These are phyloP conservation scores for Candolleomyces eurysporus DNA, from an alignment of 768 basidiomycete genomes.

Conservation along the genomic window DNA sequence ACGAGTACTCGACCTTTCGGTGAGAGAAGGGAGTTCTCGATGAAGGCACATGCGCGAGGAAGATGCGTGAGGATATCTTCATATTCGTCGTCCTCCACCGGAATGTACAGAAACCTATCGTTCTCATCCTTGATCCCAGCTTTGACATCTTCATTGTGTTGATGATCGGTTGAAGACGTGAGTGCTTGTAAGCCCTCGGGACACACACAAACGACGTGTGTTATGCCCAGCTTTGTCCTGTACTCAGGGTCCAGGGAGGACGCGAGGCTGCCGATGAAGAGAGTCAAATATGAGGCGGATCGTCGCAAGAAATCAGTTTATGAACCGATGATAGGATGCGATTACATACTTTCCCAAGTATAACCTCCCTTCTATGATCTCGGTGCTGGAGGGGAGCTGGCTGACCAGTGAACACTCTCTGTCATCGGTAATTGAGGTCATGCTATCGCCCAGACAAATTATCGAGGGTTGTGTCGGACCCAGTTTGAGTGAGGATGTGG, in stretches of 20 bases:
- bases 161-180: conserved; percentile 37
- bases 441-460: too few relatives aligned
- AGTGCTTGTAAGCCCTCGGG: conserved; percentile 28
- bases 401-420: too few relatives aligned
- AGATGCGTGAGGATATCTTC: conserved; percentile 64
- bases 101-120: conserved; percentile 23
- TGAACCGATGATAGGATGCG: neutral
- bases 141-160: conserved; percentile 15
- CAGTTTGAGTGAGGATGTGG: too few relatives aligned
- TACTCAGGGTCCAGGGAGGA: conserved; percentile 32
- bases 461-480: too few relatives aligned
- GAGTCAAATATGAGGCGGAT: too few relatives aligned
- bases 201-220: conserved; percentile 58
- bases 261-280: conserved; percentile 26
- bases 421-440: too few relatives aligned
- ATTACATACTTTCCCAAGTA: conserved; percentile 43
- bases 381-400: conserved; percentile 15
- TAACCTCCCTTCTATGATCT: conserved; percentile 36
- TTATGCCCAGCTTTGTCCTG: conserved; percentile 37
- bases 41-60: conserved; percentile 57
- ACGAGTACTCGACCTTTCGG: conserved; percentile 45
- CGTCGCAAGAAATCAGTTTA: neutral
- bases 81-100: conserved; percentile 46
- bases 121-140: too few relatives aligned
- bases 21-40: conserved; percentile 32